Percentiles rank a stretch among this genome's conserved stretches.
Evolutionary conservation across 2,329 filamentous ascomycete species (phyloP).

Genomic region (Trichoderma polysporum): DNA sequence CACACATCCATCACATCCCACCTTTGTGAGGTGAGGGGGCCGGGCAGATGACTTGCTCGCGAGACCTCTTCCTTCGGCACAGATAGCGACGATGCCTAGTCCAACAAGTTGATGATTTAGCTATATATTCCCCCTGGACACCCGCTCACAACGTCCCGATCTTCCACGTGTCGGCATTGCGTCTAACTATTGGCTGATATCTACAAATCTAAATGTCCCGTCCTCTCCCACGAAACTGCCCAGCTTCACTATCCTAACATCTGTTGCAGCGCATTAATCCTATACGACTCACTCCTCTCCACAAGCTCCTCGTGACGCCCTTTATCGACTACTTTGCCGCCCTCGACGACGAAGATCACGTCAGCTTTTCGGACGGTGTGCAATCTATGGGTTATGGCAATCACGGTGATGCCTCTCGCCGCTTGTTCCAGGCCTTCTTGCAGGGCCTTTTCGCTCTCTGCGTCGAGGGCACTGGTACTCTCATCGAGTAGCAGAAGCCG

Average conservation of each 20-base stretch:
- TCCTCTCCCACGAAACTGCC: background rate
- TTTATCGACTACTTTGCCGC: conserved; percentile 50
- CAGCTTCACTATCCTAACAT: conserved; percentile 36
- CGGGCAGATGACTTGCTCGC: conserved; percentile 14
- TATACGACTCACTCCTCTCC: conserved; percentile 52
- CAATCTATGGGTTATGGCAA: conserved; percentile 59
- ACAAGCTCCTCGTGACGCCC: conserved; percentile 56
- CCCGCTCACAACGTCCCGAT: background rate
- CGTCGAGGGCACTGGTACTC: conserved; percentile 75
- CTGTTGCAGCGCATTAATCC: conserved; percentile 53
- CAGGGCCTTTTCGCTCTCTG: conserved; percentile 64
- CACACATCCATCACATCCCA: background rate
- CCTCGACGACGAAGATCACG: conserved; percentile 58
- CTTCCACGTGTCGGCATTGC: conserved; percentile 16
- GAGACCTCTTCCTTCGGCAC: background rate
- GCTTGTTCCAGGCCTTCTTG: conserved; percentile 64
- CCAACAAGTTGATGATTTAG: background rate
- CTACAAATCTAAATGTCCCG: background rate
- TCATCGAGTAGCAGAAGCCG: conserved; percentile 77
- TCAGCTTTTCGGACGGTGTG: conserved; percentile 58
- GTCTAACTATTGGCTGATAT: conserved; percentile 14
- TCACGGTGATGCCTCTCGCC: conserved; percentile 53
- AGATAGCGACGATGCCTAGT: background rate
- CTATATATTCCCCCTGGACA: conserved; percentile 1
- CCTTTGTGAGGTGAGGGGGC: background rate